phyloP scores from a whole-genome alignment of 345 rosid species.

The Eucalyptus cloeziana region DNA sequence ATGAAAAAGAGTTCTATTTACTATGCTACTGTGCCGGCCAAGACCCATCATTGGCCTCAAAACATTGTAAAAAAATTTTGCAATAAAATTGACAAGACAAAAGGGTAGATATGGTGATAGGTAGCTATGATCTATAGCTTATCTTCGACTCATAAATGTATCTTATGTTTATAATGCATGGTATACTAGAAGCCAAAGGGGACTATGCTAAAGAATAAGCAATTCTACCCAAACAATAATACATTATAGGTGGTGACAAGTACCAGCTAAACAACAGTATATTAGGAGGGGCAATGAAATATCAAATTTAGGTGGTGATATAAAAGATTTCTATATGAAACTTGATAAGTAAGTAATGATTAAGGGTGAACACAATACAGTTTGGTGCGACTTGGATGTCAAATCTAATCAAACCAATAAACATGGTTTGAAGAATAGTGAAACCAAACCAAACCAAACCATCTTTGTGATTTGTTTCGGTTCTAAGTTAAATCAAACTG shows the following conservation, averaged over 20 bases:
- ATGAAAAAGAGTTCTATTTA: neutral
- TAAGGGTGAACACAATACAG: neutral
- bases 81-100: neutral
- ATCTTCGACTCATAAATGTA: neutral
- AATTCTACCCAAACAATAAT: neutral
- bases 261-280: neutral
- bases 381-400: neutral
- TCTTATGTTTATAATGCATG: neutral
- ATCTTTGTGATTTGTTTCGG: neutral
- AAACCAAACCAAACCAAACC: neutral
- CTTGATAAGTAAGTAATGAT: neutral
- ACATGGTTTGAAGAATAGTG: neutral
- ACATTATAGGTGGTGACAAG: neutral
- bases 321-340: neutral
- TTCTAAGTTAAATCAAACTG: neutral
- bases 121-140: neutral
- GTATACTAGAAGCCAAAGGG: neutral
- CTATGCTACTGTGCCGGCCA: neutral
- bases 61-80: accelerated
- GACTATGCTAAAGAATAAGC: neutral
- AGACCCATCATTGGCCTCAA: neutral
- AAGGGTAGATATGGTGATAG: neutral
- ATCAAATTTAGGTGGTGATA: neutral
- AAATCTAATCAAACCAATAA: neutral
- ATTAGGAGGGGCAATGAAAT: neutral